Conservation (phyloP, 2,329 filamentous ascomycete species). For the Epichloe sp. region DNA sequence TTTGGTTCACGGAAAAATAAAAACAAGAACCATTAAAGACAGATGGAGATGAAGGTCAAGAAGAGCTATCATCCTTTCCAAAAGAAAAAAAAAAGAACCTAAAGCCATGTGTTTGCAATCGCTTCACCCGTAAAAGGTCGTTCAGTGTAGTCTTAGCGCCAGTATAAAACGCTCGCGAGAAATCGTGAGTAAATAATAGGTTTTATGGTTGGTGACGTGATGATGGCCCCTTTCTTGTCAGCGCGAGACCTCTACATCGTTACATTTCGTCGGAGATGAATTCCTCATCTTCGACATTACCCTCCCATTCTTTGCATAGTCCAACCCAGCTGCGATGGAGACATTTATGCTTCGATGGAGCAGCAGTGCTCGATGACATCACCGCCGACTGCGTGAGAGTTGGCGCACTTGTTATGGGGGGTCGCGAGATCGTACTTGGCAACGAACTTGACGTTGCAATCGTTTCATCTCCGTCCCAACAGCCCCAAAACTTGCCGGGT, state of each 20-base stretch:
- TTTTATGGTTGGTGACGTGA: too few species aligned
- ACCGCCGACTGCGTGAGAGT: slow-evolving; percentile 16
- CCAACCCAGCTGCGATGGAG: slow-evolving; percentile 27
- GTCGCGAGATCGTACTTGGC: slow-evolving; percentile 4
- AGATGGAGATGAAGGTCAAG: background rate
- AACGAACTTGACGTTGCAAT: slow-evolving; percentile 10
- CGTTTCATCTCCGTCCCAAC: slow-evolving; percentile 27
- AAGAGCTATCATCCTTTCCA: too few species aligned
- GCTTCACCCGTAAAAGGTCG: too few species aligned
- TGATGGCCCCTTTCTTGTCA: too few species aligned
- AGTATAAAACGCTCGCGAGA: too few species aligned
- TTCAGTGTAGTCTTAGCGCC: too few species aligned
- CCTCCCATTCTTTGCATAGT: slow-evolving; percentile 26
- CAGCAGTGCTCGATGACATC: slow-evolving; percentile 13
- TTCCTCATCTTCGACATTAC: slow-evolving; percentile 9
- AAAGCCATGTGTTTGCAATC: too few species aligned
- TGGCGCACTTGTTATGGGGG: slow-evolving; percentile 19
- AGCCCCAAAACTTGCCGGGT: slow-evolving; percentile 45
- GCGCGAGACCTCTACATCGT: background rate
- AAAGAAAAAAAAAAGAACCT: too few species aligned
- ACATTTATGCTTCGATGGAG: slow-evolving; percentile 19
- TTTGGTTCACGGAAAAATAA: background rate
- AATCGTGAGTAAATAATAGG: too few species aligned
- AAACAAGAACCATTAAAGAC: background rate
- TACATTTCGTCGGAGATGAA: slow-evolving; percentile 21